Percentiles rank a stretch among this genome's conserved stretches.
Conservation (phyloP, 306 rosid genomes). For the Castanea sativa region DNA sequence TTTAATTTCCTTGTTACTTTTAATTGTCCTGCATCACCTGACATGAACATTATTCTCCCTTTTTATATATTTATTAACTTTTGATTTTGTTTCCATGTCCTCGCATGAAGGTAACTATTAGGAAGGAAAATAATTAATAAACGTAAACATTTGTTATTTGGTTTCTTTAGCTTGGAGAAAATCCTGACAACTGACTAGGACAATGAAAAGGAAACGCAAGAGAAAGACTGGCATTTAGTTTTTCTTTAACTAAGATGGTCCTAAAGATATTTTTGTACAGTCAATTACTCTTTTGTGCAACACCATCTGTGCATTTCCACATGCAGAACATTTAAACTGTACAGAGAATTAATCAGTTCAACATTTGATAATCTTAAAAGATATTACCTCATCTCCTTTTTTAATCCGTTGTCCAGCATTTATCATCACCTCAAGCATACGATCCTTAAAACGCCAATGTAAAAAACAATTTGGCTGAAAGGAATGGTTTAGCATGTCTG, state of each 20-base stretch:
- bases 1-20: too few relatives aligned
- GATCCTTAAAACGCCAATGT: conserved; percentile 96
- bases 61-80: neutral
- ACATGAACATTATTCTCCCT: neutral
- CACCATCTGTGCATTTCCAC: neutral
- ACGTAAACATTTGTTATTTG: too few relatives aligned
- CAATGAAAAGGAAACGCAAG: too few relatives aligned
- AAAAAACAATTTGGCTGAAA: conserved; percentile 90
- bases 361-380: conserved; percentile 14
- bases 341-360: conserved; percentile 17
- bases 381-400: conserved; percentile 87
- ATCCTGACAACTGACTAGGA: too few relatives aligned
- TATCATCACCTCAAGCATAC: conserved; percentile 97
- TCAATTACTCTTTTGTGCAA: neutral
- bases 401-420: conserved; percentile 83
- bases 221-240: too few relatives aligned
- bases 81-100: neutral
- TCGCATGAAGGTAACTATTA: neutral
- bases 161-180: too few relatives aligned
- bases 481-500: conserved; percentile 99
- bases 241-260: neutral
- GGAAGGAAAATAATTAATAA: neutral
- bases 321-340: neutral
- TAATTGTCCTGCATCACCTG: too few relatives aligned
- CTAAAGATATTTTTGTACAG: neutral